These are phyloP conservation scores for Auriculariales sp. DNA, from an alignment of 768 basidiomycete species.

Conservation along the genomic window DNA sequence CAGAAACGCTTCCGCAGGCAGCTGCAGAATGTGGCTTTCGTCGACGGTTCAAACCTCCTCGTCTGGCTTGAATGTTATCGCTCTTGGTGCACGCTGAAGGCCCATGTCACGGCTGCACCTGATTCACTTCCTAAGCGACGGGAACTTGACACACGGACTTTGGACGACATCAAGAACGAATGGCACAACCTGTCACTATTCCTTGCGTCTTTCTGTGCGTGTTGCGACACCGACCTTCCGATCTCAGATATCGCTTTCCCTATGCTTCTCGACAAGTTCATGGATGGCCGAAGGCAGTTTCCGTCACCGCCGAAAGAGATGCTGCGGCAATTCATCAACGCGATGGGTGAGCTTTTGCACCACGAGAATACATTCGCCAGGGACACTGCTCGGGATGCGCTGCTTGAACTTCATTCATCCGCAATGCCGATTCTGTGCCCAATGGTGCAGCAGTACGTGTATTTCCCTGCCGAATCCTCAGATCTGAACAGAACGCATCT, in stretches of 20 bases:
- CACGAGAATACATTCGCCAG: slow-evolving; percentile 49
- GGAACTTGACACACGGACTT: not conserved
- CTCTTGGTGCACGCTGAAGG: slow-evolving; percentile 54
- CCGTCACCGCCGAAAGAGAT: slow-evolving; percentile 24
- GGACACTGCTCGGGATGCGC: slow-evolving; percentile 63
- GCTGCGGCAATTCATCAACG: slow-evolving; percentile 49
- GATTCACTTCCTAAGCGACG: not conserved
- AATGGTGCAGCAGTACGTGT: slow-evolving; percentile 57
- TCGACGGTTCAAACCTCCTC: slow-evolving; percentile 53
- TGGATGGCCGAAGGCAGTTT: not conserved
- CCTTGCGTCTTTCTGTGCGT: not conserved
- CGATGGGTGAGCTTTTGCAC: slow-evolving; percentile 52
- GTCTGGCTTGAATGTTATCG: slow-evolving; percentile 78
- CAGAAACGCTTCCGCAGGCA: slow-evolving; percentile 71
- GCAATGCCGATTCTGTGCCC: slow-evolving; percentile 53
- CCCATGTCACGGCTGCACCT: slow-evolving; percentile 27
- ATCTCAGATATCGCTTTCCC: not conserved
- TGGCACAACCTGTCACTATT: not conserved
- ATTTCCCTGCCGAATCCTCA: not conserved
- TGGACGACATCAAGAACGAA: not conserved
- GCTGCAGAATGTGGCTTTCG: slow-evolving; percentile 45
- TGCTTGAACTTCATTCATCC: slow-evolving; percentile 63
- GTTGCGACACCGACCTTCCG: not conserved
- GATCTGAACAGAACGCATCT: not conserved
- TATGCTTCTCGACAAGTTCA: not conserved